Evolutionary conservation across 257 asterid species (phyloP).

Genomic region (Misopates orontium): DNA sequence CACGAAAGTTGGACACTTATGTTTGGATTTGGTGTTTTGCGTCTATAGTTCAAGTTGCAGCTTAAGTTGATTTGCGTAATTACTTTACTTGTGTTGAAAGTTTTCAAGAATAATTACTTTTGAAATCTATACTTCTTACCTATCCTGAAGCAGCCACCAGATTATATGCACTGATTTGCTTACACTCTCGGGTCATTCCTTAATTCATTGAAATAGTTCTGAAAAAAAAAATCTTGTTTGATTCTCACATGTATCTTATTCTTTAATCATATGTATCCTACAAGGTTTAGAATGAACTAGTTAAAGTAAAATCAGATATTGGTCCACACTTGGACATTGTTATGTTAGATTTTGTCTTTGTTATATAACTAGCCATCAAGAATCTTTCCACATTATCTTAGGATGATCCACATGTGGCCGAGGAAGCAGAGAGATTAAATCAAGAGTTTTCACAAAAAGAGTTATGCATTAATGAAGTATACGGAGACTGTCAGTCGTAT

Average conservation of each 20-base stretch:
- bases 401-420: slow-evolving; percentile 27
- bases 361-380: slow-evolving; percentile 15
- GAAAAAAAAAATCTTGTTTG: background rate
- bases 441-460: slow-evolving; percentile 32
- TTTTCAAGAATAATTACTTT: background rate
- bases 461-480: slow-evolving; percentile 12
- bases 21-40: background rate
- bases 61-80: background rate
- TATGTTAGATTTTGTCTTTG: background rate
- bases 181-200: background rate
- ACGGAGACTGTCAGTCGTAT: slow-evolving; percentile 14
- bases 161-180: background rate
- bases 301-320: background rate
- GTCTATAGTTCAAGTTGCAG: background rate
- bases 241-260: background rate
- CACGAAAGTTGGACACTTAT: background rate
- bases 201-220: too few relatives aligned
- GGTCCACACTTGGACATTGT: background rate
- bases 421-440: slow-evolving; percentile 30
- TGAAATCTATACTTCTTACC: background rate
- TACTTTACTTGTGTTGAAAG: background rate
- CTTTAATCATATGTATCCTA: too few relatives aligned
- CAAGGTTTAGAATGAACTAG: too few relatives aligned
- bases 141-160: background rate
- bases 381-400: slow-evolving; percentile 27